phyloP scores from a whole-genome alignment of 352 stramenopile genomes.

The Pythium periplocum region DNA sequence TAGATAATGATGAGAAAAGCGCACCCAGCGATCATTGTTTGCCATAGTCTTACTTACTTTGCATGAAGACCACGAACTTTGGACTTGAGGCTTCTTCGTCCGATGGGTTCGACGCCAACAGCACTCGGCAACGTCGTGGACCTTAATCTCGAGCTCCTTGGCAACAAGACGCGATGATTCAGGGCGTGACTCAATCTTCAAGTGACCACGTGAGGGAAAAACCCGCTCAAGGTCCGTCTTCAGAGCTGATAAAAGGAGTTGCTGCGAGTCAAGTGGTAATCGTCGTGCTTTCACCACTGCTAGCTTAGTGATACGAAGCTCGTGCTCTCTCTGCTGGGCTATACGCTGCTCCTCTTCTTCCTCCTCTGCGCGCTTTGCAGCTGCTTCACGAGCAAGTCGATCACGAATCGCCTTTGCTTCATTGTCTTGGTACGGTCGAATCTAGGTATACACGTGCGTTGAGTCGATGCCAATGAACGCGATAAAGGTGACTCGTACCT shows the following conservation, averaged over 20 bases:
- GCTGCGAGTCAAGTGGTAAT: conserved; percentile 32
- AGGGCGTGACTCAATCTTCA: background rate
- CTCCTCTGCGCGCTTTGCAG: conserved; percentile 37
- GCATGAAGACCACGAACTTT: conserved; percentile 33
- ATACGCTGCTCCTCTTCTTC: conserved; percentile 34
- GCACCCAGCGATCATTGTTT: background rate
- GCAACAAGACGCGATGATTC: background rate
- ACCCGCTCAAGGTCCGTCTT: conserved; percentile 30
- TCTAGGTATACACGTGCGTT: conserved; percentile 20
- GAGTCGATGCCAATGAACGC: background rate
- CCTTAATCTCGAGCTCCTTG: conserved; percentile 17
- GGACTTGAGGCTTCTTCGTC: conserved; percentile 8
- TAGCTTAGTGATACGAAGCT: conserved; percentile 30
- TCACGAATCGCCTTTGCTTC: conserved; percentile 45
- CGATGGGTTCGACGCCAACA: conserved; percentile 38
- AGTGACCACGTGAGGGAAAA: conserved; percentile 19
- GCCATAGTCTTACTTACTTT: conserved; percentile 5
- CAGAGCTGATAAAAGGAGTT: conserved; percentile 37
- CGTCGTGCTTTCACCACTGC: conserved; percentile 33
- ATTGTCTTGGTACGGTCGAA: conserved; percentile 49
- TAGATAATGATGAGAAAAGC: background rate
- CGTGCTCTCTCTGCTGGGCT: conserved; percentile 22
- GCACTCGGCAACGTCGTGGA: conserved; percentile 41
- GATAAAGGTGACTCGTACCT: conserved; percentile 16
- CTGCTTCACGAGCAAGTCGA: conserved; percentile 31